Evolutionary conservation across 495 filamentous ascomycete genomes (phyloP), one percentile per base, ranked within the genome.

Genomic region (Umbilicaria muhlenbergii): DNA sequence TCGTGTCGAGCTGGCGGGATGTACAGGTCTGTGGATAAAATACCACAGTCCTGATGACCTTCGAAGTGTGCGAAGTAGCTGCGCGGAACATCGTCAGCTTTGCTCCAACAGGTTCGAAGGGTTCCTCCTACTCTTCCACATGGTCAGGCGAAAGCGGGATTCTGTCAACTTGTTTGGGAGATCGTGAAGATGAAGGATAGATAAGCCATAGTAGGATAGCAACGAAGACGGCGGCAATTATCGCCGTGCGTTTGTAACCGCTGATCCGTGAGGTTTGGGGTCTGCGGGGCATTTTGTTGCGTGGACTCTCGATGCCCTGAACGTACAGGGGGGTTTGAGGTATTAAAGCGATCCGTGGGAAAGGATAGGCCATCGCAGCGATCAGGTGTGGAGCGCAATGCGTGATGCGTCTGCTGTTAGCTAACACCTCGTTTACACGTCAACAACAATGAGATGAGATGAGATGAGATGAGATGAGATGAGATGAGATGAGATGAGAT

Each of bases 11-110:
- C 43, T 32, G 65, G 66, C 12, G 60, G 55, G 6, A 51, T 42
- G 49, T 70, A 72, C 36, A 70, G 54, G 28, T 65, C 57, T 36
- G 52, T 42, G 11, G 62, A 64, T n/a, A 51, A 54, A 40, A 72
- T 62, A 37, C 58, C 59, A 43, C 67, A 72, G 36, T 69, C 61
- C 44, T 57, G 56, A 48, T 59, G 59, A 34, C 67, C 68, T 44
- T 60, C 46, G 51, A 63, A 72, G 41, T 64, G 53, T 38, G 50
- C 50, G 48, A 72, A 53, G 48, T 61, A 55, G 56, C 67, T 72
- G 43, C 44, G 19, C 38, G 41, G 32, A 38, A 28, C 4, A 46
- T 39, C 32, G 5, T 48, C 38, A 52, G 50, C 42, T 15, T 15
- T 41, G 17, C 2, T 18, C 18, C 2, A 18, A 11, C 15, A 7